Evolutionary conservation across 768 basidiomycete species (phyloP).

Genomic region (Panaeolus papilionaceus): DNA sequence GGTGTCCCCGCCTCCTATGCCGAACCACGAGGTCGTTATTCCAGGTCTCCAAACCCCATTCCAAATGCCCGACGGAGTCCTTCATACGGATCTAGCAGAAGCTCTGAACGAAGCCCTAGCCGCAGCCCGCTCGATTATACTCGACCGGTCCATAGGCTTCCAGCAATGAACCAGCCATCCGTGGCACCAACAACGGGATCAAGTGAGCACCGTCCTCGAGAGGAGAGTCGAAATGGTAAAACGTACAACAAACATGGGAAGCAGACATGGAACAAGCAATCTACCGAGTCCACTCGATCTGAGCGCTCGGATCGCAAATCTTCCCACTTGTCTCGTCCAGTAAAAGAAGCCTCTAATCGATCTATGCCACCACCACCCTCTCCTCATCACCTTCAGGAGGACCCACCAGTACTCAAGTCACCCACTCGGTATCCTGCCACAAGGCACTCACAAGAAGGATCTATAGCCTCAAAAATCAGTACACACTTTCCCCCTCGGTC

Average conservation of each 20-base stretch:
- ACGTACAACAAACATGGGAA: slow-evolving; percentile 21
- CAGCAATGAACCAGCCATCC: slow-evolving; percentile 38
- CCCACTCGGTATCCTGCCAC: neutral
- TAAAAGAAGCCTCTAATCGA: slow-evolving; percentile 14
- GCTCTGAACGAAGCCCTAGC: slow-evolving; percentile 62
- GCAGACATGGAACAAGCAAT: slow-evolving; percentile 18
- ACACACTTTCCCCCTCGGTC: slow-evolving; percentile 37
- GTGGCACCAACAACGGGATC: slow-evolving; percentile 40
- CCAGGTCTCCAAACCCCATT: slow-evolving; percentile 50
- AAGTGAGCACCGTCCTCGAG: slow-evolving; percentile 38
- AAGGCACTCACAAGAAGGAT: neutral
- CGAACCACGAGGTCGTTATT: slow-evolving; percentile 31
- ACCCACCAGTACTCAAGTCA: neutral
- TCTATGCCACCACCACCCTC: slow-evolving; percentile 29
- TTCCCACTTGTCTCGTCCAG: neutral
- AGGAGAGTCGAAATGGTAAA: slow-evolving; percentile 29
- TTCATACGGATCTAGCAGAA: slow-evolving; percentile 61
- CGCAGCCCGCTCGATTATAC: slow-evolving; percentile 58
- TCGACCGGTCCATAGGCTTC: slow-evolving; percentile 69
- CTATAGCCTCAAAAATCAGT: slow-evolving; percentile 18
- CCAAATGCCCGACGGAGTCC: slow-evolving; percentile 49
- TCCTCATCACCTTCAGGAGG: slow-evolving; percentile 20
- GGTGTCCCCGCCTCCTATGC: slow-evolving; percentile 39
- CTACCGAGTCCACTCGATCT: slow-evolving; percentile 11
- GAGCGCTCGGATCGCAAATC: slow-evolving; percentile 18